Evolutionary conservation across 345 rosid genomes (phyloP).

Genomic region (Syzygium aromaticum): DNA sequence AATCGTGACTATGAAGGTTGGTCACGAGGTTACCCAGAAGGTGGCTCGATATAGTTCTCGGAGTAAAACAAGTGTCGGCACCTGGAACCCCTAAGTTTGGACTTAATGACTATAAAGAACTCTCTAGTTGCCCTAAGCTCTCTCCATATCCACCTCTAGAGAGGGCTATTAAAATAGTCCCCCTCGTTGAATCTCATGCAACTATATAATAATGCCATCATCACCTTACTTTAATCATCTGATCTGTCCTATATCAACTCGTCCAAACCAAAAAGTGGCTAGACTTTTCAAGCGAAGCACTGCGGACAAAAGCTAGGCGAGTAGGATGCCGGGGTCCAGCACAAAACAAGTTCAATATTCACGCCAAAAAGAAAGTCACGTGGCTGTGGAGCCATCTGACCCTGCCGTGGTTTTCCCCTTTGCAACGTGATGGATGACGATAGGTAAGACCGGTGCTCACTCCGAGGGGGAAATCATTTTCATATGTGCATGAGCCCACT

Average conservation of each 20-base stretch:
- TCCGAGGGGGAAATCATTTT: not conserved
- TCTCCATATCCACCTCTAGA: not conserved
- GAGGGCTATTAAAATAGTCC: not conserved
- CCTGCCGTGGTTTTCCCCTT: not conserved
- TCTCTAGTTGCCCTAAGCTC: not conserved
- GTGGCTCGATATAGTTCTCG: not conserved
- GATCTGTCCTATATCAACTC: too few relatives aligned
- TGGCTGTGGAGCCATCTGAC: not conserved
- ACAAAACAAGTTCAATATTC: too few relatives aligned
- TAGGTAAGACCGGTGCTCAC: not conserved
- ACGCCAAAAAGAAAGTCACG: not conserved
- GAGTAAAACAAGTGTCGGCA: not conserved
- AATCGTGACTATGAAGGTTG: not conserved
- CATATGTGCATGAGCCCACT: not conserved
- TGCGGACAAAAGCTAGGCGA: too few relatives aligned
- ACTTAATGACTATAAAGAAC: not conserved
- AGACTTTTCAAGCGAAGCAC: not conserved
- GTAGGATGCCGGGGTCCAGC: too few relatives aligned
- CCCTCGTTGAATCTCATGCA: not conserved
- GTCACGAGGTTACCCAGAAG: not conserved
- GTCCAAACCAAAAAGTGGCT: not conserved
- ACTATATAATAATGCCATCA: not conserved
- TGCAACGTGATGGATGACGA: not conserved
- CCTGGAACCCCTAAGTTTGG: too few relatives aligned
- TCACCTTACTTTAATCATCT: not conserved